Evolutionary conservation across 345 rosid species (phyloP).

Genomic region (Syzygium aromaticum): DNA sequence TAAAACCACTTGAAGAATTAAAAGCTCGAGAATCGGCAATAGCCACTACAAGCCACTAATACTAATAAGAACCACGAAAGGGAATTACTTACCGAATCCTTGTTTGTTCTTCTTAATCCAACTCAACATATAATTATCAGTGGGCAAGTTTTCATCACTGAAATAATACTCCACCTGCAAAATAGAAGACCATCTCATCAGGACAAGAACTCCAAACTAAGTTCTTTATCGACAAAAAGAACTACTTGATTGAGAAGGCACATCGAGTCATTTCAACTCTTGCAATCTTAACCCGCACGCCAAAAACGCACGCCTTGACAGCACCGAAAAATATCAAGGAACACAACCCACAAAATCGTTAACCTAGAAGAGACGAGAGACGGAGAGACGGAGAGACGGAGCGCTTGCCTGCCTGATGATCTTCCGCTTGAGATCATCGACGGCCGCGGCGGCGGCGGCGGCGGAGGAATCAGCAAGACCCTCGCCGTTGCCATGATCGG

Average conservation of each 20-base stretch:
- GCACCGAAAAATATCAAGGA: not conserved
- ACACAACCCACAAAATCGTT: not conserved
- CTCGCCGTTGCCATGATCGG: constrained; percentile 6
- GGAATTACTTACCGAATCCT: constrained; percentile 57
- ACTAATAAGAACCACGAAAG: not conserved
- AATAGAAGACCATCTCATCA: not conserved
- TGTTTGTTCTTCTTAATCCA: constrained; percentile 66
- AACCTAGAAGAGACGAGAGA: not conserved
- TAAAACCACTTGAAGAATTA: not conserved
- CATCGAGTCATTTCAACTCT: not conserved
- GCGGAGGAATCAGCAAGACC: constrained; percentile 6
- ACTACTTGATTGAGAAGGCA: not conserved
- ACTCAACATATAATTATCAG: constrained; percentile 62
- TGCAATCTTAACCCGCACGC: not conserved
- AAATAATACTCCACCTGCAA: constrained; percentile 85
- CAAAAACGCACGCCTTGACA: not conserved
- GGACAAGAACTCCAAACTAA: not conserved
- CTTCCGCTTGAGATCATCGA: constrained; percentile 49
- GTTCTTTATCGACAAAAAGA: too few species aligned
- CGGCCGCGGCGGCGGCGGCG: constrained; percentile 7
- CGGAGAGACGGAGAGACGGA: not conserved
- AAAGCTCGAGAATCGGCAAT: not conserved
- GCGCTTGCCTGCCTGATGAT: constrained; percentile 52
- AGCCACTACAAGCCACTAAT: not conserved
- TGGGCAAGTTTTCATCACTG: constrained; percentile 80